Base-by-base conservation (phyloP, 2,329 filamentous ascomycete genomes). In the Hypoxylon sp. region DNA sequence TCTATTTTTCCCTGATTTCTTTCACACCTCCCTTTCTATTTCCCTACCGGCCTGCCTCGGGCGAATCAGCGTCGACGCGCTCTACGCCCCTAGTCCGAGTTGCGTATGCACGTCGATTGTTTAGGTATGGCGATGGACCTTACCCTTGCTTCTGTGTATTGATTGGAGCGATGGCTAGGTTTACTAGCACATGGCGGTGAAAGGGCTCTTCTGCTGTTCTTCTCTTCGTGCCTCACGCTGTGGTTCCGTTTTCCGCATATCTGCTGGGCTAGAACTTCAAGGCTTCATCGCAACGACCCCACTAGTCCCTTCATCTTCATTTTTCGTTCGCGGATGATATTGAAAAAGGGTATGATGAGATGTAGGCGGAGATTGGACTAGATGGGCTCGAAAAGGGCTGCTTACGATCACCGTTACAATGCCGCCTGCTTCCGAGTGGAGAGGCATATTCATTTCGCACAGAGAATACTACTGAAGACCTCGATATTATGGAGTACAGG, bases 171-270 rank as follows among this genome's bases (percentile, higher is more conserved):
- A 69, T 68, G 66, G 63, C 37, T 59, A 19, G 52, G 66, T 69
- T 71, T 53, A 63, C 54, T 72, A 61, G 64, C 71, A 76, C 74
- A 75, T 76, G 74, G 74, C 74, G 74, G 74, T 76, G 74, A 74
- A 76, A 71, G 58, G 35, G 29, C 42, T 54, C 19, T 31, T 22
- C 37, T 52, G 48, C 35, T 44, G 47, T 63, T 24, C 47, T 58
- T 58, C 31, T 19, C 19, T 55, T 53, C 37, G 24, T 63, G 42
- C 50, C 31, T 67, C 48, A 57, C 47, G 58, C 54, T 57, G 50
- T 29, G 54, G 26, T 52, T 17, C 59, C 59, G 53, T 65, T 48
- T 67, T 52, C 64, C 64, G 63, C 37, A 44, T 35, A 48, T 22
- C 44, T 44, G 37, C 42, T 57, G n/a, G 48, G 24, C 48, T 60